These are phyloP conservation scores for Hypoxylon sp. DNA, from an alignment of 2,329 filamentous ascomycete genomes.

Conservation along the genomic window DNA sequence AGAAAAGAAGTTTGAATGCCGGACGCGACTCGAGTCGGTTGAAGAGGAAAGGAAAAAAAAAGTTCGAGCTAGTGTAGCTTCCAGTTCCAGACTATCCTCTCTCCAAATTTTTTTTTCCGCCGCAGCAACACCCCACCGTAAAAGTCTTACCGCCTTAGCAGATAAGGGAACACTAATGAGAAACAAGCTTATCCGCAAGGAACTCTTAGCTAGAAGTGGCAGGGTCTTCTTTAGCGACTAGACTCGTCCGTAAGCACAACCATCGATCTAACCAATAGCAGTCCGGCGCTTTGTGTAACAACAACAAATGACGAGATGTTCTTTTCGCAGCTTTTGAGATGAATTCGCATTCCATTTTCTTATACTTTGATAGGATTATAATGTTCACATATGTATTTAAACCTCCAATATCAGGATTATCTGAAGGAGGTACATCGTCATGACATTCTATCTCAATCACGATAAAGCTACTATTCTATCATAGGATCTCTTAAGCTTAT, in stretches of 20 bases:
- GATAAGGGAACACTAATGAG: constrained; percentile 32
- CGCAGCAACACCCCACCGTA: constrained; percentile 50
- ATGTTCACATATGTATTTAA: background rate
- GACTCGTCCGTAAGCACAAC: background rate
- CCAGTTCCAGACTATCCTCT: constrained; percentile 10
- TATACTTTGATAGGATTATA: background rate
- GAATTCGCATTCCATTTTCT: background rate
- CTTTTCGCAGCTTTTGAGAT: background rate
- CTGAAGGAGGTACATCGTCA: constrained; percentile 8
- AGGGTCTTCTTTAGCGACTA: constrained; percentile 10
- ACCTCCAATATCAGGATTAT: constrained; percentile 7
- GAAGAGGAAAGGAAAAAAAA: constrained; percentile 41
- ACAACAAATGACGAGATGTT: constrained; percentile 30
- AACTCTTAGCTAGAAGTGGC: constrained; percentile 20
- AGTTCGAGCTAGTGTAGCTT: constrained; percentile 35
- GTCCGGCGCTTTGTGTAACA: constrained; percentile 20
- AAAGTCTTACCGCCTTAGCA: constrained; percentile 44
- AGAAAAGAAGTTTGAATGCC: constrained; percentile 22
- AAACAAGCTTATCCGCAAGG: constrained; percentile 39
- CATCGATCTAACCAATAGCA: constrained; percentile 23
- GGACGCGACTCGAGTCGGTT: constrained; percentile 41
- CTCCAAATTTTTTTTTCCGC: constrained; percentile 46
- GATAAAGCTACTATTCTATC: constrained; percentile 6
- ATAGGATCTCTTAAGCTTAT: constrained; percentile 29
- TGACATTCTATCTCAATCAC: constrained; percentile 27